phyloP scores from a whole-genome alignment of 1,139 yeast genomes.

The Magnusiomyces ingens region DNA sequence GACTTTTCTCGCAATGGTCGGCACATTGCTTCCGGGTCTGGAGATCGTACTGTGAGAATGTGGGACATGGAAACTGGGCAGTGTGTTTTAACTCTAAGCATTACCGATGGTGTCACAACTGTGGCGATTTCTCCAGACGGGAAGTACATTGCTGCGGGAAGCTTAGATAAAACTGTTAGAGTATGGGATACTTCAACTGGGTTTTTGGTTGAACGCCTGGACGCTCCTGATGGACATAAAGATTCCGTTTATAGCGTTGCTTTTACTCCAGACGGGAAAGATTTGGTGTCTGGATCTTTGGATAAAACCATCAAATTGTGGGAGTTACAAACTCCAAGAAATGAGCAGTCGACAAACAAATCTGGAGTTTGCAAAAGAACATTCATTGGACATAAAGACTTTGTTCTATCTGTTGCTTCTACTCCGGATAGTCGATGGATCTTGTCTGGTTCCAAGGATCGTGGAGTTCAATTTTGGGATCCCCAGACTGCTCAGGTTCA shows the following conservation, averaged over 20 bases:
- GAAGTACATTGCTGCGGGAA: constrained; percentile 90
- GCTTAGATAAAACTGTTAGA: constrained; percentile 89
- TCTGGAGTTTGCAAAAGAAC: constrained; percentile 74
- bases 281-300: constrained; percentile 88
- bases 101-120: constrained; percentile 94
- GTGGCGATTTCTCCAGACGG: constrained; percentile 79
- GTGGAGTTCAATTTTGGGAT: constrained; percentile 98
- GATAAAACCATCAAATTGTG: constrained; percentile 95
- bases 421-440: constrained; percentile 92
- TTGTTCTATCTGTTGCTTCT: constrained; percentile 87
- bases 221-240: constrained; percentile 92
- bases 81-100: constrained; percentile 54
- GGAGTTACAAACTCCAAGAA: constrained; percentile 60
- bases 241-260: constrained; percentile 95
- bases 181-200: constrained; percentile 98
- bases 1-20: constrained; percentile 96
- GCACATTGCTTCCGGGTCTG: constrained; percentile 90
- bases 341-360: constrained; percentile 36
- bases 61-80: constrained; percentile 95
- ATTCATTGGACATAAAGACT: constrained; percentile 93
- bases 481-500: constrained; percentile 87
- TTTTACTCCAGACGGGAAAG: constrained; percentile 85
- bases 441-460: constrained; percentile 91
- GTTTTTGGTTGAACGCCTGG: constrained; percentile 76
- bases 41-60: constrained; percentile 92